phyloP scores from a whole-genome alignment of 2,329 filamentous ascomycete species.

The Xylaria sp. region DNA sequence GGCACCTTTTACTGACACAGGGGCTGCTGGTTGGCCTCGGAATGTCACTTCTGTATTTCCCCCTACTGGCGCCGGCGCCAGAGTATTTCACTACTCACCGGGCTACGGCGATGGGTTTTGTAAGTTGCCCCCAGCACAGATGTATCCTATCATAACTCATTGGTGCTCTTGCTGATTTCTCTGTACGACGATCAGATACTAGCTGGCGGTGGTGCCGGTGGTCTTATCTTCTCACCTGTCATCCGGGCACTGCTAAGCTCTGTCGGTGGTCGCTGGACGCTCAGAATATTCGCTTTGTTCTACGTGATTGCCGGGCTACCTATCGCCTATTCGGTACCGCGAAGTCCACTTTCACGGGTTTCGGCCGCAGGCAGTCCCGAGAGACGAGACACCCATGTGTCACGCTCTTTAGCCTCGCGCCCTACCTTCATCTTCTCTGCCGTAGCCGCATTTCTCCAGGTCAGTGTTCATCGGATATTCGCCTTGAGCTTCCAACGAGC shows the following conservation, averaged over 20 bases:
- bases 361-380: constrained; percentile 36
- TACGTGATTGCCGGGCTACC: constrained; percentile 53
- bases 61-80: constrained; percentile 57
- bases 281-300: constrained; percentile 53
- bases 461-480: constrained; percentile 36
- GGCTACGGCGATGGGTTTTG: constrained; percentile 58
- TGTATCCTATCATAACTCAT: background rate
- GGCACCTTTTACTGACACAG: constrained; percentile 57
- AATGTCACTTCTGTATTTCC: constrained; percentile 57
- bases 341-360: constrained; percentile 51
- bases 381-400: constrained; percentile 52
- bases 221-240: constrained; percentile 54
- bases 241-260: constrained; percentile 54
- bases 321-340: constrained; percentile 53
- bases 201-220: constrained; percentile 56
- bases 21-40: constrained; percentile 56
- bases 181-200: constrained; percentile 46
- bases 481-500: background rate
- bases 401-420: constrained; percentile 51
- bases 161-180: constrained; percentile 19
- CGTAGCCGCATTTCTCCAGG: constrained; percentile 54
- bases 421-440: constrained; percentile 56
- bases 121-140: constrained; percentile 38
- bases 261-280: constrained; percentile 57
- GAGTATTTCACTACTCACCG: constrained; percentile 61